These are phyloP conservation scores for Torulaspora globosa DNA, from an alignment of 1,139 yeast genomes.

Conservation along the genomic window DNA sequence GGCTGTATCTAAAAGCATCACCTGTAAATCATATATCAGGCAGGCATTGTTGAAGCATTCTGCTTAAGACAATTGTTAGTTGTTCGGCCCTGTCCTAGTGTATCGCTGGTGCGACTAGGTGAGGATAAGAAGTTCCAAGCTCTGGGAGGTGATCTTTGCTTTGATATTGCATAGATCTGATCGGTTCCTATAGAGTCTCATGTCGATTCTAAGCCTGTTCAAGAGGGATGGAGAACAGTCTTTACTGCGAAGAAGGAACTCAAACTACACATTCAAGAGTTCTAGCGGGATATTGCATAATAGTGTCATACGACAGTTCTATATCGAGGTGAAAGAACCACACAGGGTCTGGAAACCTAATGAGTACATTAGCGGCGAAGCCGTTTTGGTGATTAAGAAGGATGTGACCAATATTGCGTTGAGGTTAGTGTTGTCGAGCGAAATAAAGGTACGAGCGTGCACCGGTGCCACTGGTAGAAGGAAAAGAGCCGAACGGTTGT, in stretches of 20 bases:
- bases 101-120: not conserved
- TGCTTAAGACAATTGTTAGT: not conserved
- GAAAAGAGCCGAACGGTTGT: constrained; percentile 44
- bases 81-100: not conserved
- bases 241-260: constrained; percentile 7
- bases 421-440: constrained; percentile 52
- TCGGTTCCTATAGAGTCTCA: not conserved
- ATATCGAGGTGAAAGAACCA: constrained; percentile 65
- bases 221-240: constrained; percentile 12
- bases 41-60: not conserved
- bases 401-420: constrained; percentile 54
- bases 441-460: constrained; percentile 50
- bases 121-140: not conserved
- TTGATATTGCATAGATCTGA: not conserved
- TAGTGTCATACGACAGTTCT: constrained; percentile 56
- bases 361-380: constrained; percentile 60
- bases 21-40: not conserved
- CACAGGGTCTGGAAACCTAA: constrained; percentile 60
- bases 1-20: not conserved
- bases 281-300: constrained; percentile 8
- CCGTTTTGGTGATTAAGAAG: constrained; percentile 52
- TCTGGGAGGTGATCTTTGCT: not conserved
- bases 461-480: constrained; percentile 30
- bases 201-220: constrained; percentile 14
- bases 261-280: constrained; percentile 3